A percentile compares a stretch with the other conserved stretches of the same genome.
Conservation (phyloP, 805 yeast genomes). For the Crinitomyces ghanaensis region DNA sequence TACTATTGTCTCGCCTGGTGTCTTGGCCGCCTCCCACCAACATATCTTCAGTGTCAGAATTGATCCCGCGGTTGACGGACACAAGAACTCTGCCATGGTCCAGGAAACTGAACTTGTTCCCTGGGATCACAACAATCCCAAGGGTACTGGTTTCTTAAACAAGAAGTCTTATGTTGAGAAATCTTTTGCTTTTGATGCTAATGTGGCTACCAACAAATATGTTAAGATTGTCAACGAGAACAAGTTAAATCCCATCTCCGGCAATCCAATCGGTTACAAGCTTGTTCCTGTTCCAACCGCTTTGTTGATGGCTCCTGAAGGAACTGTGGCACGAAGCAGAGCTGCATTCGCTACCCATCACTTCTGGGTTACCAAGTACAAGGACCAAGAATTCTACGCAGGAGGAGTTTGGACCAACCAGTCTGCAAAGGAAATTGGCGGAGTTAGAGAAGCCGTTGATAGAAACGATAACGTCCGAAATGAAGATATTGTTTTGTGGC, state of each 20-base stretch:
- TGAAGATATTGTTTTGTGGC: constrained; percentile 70
- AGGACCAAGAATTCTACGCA: constrained; percentile 60
- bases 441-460: constrained; percentile 57
- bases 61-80: constrained; percentile 72
- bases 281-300: constrained; percentile 67
- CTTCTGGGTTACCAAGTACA: constrained; percentile 72
- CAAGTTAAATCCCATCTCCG: constrained; percentile 55
- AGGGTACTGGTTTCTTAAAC: constrained; percentile 57
- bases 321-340: constrained; percentile 57
- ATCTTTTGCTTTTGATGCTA: constrained; percentile 61
- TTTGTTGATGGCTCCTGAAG: constrained; percentile 58
- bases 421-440: constrained; percentile 58
- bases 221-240: constrained; percentile 69
- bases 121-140: constrained; percentile 45
- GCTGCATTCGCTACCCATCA: constrained; percentile 70
- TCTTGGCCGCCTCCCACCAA: constrained; percentile 77
- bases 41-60: constrained; percentile 70
- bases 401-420: constrained; percentile 86
- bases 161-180: constrained; percentile 56
- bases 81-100: constrained; percentile 58
- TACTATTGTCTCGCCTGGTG: constrained; percentile 68
- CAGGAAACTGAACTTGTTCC: constrained; percentile 60
- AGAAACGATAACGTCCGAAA: constrained; percentile 55
- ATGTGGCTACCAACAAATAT: constrained; percentile 65
- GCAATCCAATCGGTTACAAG: constrained; percentile 71